phyloP scores from a whole-genome alignment of 495 filamentous ascomycete genomes.

The Daldinia caldariorum region DNA sequence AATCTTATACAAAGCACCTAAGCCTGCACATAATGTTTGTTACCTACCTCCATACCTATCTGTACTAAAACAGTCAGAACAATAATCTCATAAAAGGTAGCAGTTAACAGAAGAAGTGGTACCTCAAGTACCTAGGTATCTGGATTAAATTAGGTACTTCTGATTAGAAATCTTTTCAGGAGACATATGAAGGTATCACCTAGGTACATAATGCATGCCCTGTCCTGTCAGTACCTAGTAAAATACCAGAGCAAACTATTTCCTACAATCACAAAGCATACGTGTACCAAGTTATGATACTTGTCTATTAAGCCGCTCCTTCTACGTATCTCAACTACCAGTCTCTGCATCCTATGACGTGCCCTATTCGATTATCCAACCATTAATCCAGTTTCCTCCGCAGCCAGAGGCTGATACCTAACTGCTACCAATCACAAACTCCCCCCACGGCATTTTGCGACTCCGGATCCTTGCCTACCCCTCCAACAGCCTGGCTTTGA shows the following conservation, averaged over 20 bases:
- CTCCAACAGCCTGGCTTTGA: constrained; percentile 10
- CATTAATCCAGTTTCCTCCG: constrained; percentile 6
- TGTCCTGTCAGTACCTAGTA: too few relatives aligned
- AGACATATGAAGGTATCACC: too few relatives aligned
- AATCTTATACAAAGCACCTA: too few relatives aligned
- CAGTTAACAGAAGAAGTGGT: too few relatives aligned
- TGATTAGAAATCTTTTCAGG: too few relatives aligned
- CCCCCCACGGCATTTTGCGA: constrained; percentile 7
- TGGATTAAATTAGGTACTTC: too few relatives aligned
- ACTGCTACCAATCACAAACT: constrained; percentile 9
- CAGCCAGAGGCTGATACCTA: not conserved
- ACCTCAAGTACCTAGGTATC: too few relatives aligned
- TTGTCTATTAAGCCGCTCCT: constrained; percentile 31
- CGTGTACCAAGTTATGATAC: constrained; percentile 5
- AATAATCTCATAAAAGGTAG: too few relatives aligned
- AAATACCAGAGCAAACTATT: not conserved
- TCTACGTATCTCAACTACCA: constrained; percentile 13
- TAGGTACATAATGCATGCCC: too few relatives aligned
- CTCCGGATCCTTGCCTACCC: constrained; percentile 15
- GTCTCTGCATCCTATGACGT: constrained; percentile 15
- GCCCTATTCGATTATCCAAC: constrained; percentile 22
- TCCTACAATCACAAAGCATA: not conserved
- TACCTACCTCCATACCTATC: not conserved
- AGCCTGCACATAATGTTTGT: not conserved
- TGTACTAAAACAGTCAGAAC: not conserved